Base-by-base conservation (phyloP, 2,329 filamentous ascomycete species). In the Tothia fuscella region DNA sequence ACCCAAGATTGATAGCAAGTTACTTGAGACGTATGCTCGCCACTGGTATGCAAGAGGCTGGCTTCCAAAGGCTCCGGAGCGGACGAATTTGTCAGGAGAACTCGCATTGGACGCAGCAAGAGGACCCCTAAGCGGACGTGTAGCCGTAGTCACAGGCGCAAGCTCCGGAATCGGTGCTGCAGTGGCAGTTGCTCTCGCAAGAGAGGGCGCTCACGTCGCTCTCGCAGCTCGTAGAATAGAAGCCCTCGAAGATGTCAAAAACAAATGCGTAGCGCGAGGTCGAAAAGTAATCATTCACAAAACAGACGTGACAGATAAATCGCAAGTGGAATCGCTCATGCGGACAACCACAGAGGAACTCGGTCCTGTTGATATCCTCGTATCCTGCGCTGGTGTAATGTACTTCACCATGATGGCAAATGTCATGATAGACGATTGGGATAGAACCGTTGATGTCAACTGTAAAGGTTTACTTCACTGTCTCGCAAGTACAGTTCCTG, bases 361-460 rank as follows among this genome's bases (percentile, higher is more conserved):
- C 0, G 83, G 82, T 0, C 74, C 78, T 0, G 67, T 88, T 33
- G 83, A 89, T 55, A 82, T 88, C 39, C 71, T 89, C n/a, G 75
- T 89, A 38, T 77, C 77, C 30, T 85, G 82, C 53, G 84, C 83
- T 0, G 83, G 83, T 26, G 83, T 89, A 55, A 89, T 89, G 83
- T 89, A 89, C 64, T 89, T 78, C 62, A 88, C 83, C 42, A 78
- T 88, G 77, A 88, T 89, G 83, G 75, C 78, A 43, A 88, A 87
- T 55, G 71, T 66, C 13, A 72, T 81, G 48, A 73, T 67, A 0
- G 80, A 83, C 4, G 78, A 89, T 52, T 89, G 83, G 83, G 78
- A 87, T 48, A 79, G 74, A 44, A 88, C 82, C 0, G 82, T 89
- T 31, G 83, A 88, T 51, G 81, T 89, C 50, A 89, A 89, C 65